A percentile compares a stretch with the other conserved stretches of the same genome.
Conservation (phyloP, 345 rosid genomes). For the Lepidium sativum region DNA sequence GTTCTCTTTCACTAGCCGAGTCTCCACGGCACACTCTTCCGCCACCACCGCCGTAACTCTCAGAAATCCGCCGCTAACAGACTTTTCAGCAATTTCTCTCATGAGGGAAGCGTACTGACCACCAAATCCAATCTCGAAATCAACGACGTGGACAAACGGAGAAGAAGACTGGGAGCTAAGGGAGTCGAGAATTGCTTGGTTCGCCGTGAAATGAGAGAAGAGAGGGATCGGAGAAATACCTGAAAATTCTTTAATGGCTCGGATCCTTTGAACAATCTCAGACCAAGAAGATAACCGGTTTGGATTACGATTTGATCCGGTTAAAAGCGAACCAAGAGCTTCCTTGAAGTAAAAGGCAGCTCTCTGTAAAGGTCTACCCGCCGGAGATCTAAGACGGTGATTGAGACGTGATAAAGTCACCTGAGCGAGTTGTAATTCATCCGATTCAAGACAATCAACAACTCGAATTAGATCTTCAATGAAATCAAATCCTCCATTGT, state of each 20-base stretch:
- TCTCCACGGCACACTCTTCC: conserved; percentile 60
- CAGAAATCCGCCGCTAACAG: conserved; percentile 37
- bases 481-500: conserved; percentile 42
- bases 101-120: conserved; percentile 88
- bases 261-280: conserved; percentile 63
- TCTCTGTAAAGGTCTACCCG: conserved; percentile 70
- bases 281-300: conserved; percentile 48
- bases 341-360: conserved; percentile 91
- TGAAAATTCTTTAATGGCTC: conserved; percentile 62
- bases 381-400: conserved; percentile 47
- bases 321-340: conserved; percentile 56
- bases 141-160: conserved; percentile 68
- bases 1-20: conserved; percentile 65
- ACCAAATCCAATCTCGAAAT: conserved; percentile 89
- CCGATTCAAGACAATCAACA: conserved; percentile 74
- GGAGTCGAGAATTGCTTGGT: conserved; percentile 80
- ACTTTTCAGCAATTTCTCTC: conserved; percentile 63
- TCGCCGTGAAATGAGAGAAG: conserved; percentile 79
- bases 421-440: conserved; percentile 66
- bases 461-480: conserved; percentile 75
- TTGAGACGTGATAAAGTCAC: conserved; percentile 73
- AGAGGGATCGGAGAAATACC: conserved; percentile 81
- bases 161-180: conserved; percentile 36
- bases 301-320: conserved; percentile 34
- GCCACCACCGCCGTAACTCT: conserved; percentile 80